Conservation (phyloP, 768 basidiomycete genomes). For the Suillus weaverae region DNA sequence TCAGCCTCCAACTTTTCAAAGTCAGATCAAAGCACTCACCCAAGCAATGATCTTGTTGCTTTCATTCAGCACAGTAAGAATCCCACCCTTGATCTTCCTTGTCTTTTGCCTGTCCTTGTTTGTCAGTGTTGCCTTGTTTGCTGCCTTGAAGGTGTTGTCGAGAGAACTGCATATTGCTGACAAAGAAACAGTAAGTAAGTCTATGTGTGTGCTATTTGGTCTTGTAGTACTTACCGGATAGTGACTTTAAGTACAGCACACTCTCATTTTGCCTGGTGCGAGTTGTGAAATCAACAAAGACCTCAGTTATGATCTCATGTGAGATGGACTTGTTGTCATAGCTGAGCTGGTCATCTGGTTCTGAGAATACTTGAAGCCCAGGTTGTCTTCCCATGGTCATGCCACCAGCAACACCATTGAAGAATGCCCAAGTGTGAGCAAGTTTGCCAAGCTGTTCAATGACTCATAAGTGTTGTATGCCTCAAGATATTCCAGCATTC, state of each 20-base stretch:
- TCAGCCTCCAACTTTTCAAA: no score
- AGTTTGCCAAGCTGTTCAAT: neutral
- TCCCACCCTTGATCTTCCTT: slow-evolving; percentile 12
- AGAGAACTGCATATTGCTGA: slow-evolving; percentile 12
- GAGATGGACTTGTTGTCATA: slow-evolving; percentile 15
- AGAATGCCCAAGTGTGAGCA: neutral
- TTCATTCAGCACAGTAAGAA: slow-evolving; percentile 16
- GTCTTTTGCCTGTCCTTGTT: neutral
- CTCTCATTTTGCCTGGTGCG: neutral
- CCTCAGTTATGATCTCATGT: slow-evolving; percentile 22
- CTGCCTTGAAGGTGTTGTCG: slow-evolving; percentile 20
- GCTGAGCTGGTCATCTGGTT: neutral
- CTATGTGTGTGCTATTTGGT: no score
- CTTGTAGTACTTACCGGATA: neutral
- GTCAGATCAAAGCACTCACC: slow-evolving; percentile 7
- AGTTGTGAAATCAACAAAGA: slow-evolving; percentile 18
- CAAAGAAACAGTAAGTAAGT: neutral
- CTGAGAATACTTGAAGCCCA: neutral
- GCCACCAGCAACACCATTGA: neutral
- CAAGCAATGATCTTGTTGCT: slow-evolving; percentile 15
- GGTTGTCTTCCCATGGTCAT: no score
- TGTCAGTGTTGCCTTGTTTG: slow-evolving; percentile 15
- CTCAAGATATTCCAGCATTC: slow-evolving; percentile 17
- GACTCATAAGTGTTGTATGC: neutral
- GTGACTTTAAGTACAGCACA: neutral